Evolutionary conservation across 2,329 filamentous ascomycete species (phyloP).

Genomic region (Venturiaceae sp.): DNA sequence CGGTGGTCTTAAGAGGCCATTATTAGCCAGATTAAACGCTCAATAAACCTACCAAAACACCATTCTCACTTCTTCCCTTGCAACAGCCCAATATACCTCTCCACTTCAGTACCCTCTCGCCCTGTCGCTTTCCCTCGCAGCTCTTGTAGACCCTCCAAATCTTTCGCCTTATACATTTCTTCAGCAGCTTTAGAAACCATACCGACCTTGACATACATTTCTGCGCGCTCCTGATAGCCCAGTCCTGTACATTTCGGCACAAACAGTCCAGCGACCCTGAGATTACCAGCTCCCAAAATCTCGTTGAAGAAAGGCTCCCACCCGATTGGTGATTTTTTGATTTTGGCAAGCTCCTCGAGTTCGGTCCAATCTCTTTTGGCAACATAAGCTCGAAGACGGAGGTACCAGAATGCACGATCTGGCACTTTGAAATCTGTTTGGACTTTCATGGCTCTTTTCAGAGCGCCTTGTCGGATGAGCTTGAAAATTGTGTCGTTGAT

Average conservation of each 20-base stretch:
- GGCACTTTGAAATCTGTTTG: constrained; percentile 88
- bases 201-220: constrained; percentile 96
- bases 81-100: constrained; percentile 50
- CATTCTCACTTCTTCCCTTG: constrained; percentile 4
- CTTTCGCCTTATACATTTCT: constrained; percentile 76
- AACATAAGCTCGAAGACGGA: constrained; percentile 75
- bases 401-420: constrained; percentile 85
- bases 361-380: constrained; percentile 87
- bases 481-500: constrained; percentile 90
- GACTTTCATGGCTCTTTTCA: constrained; percentile 77
- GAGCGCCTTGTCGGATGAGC: constrained; percentile 71
- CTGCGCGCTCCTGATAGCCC: constrained; percentile 58
- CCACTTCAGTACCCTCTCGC: constrained; percentile 66
- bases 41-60: not conserved
- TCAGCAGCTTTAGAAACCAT: constrained; percentile 82
- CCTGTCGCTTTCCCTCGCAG: constrained; percentile 66
- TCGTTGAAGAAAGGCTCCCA: constrained; percentile 98
- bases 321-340: constrained; percentile 80
- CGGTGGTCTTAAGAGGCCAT: too few relatives aligned
- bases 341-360: constrained; percentile 73
- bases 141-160: constrained; percentile 63
- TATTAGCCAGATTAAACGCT: too few relatives aligned
- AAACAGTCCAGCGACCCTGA: constrained; percentile 72
- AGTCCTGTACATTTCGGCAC: constrained; percentile 77
- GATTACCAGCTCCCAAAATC: constrained; percentile 78